phyloP scores from a whole-genome alignment of 805 yeast species.

The Metahyphopichia silvanorum region DNA sequence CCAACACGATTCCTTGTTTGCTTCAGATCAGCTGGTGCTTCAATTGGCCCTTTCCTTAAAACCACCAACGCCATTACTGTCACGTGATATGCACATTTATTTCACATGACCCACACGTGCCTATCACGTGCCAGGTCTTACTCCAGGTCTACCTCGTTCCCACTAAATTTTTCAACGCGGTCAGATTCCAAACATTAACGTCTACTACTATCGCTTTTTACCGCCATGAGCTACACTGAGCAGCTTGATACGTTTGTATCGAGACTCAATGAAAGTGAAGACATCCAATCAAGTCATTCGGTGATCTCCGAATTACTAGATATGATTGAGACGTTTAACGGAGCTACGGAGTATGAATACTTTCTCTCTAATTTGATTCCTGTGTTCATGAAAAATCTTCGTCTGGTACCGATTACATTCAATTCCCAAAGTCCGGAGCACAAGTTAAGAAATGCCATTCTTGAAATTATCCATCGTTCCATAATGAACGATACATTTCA shows the following conservation, averaged over 20 bases:
- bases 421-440: constrained; percentile 64
- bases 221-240: constrained; percentile 40
- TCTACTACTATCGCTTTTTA: no score
- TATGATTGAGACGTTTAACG: constrained; percentile 78
- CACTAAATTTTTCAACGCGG: no score
- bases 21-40: no score
- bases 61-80: no score
- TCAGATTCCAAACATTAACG: no score
- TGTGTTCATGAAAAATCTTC: constrained; percentile 58
- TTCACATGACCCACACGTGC: constrained; percentile 17
- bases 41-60: no score
- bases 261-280: constrained; percentile 56
- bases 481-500: constrained; percentile 80
- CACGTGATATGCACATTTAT: no score
- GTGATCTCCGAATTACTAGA: constrained; percentile 81
- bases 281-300: constrained; percentile 60
- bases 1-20: no score
- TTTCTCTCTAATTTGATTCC: constrained; percentile 72
- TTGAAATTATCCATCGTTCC: constrained; percentile 78
- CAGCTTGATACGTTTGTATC: constrained; percentile 70
- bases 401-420: constrained; percentile 71
- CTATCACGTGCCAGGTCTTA: constrained; percentile 21
- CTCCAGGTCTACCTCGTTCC: no score
- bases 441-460: constrained; percentile 68
- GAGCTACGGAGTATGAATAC: constrained; percentile 76